Evolutionary conservation across 2,329 filamentous ascomycete genomes (phyloP).

Genomic region (Pseudopithomyces chartarum): DNA sequence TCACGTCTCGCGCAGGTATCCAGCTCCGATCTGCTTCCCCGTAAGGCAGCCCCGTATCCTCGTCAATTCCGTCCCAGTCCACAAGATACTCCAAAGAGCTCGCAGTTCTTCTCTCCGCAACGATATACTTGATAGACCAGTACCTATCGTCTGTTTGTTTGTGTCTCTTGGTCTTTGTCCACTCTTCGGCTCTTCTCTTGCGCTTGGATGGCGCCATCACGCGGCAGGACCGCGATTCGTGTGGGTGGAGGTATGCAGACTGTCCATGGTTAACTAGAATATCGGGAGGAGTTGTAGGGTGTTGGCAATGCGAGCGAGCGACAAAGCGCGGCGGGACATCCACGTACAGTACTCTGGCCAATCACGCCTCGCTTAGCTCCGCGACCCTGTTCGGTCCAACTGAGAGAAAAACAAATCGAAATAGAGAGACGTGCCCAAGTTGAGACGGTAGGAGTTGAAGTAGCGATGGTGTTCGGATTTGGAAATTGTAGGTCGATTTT

Average conservation of each 20-base stretch:
- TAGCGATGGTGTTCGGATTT: too few species aligned
- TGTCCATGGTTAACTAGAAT: not conserved
- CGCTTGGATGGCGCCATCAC: slow-evolving; percentile 3
- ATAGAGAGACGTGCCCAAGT: too few species aligned
- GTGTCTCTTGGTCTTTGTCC: not conserved
- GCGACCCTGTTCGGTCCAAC: too few species aligned
- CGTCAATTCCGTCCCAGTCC: not conserved
- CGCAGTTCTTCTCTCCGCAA: not conserved
- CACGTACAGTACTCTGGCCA: not conserved
- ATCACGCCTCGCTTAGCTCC: not conserved
- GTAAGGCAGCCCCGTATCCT: not conserved
- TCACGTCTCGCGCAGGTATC: not conserved
- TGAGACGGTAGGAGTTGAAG: too few species aligned
- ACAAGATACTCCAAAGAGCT: not conserved
- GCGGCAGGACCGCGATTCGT: not conserved
- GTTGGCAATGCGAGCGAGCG: not conserved
- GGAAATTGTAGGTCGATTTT: too few species aligned
- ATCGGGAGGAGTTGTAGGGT: not conserved
- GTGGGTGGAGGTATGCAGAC: not conserved
- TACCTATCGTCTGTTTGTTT: not conserved
- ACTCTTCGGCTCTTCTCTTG: not conserved
- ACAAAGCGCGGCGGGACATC: not conserved
- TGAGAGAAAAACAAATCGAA: too few species aligned
- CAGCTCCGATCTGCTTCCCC: not conserved
- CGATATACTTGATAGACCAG: not conserved